phyloP scores from a whole-genome alignment of 306 rosid genomes.

The Luffa aegyptiaca region DNA sequence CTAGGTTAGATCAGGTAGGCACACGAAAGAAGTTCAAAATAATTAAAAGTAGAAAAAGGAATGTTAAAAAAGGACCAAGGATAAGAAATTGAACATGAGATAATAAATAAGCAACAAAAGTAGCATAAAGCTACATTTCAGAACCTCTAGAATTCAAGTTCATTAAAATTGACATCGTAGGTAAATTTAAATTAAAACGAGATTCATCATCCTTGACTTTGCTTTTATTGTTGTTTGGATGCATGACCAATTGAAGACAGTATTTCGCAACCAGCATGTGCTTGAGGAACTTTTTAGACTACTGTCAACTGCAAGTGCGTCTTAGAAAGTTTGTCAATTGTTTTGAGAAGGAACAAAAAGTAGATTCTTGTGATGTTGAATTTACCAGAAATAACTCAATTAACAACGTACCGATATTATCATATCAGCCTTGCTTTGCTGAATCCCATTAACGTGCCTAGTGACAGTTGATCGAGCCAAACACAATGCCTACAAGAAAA shows the following conservation, averaged over 20 bases:
- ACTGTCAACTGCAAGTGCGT: background rate
- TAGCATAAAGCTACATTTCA: background rate
- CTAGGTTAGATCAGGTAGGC: background rate
- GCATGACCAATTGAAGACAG: background rate
- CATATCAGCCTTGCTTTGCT: slow-evolving; percentile 56
- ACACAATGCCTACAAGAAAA: slow-evolving; percentile 62
- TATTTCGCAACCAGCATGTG: background rate
- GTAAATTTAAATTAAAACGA: background rate
- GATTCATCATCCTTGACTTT: background rate
- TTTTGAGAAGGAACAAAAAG: background rate
- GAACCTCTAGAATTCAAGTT: background rate
- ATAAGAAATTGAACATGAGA: background rate
- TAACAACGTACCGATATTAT: slow-evolving; percentile 58
- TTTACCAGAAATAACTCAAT: background rate
- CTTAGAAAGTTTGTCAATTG: background rate
- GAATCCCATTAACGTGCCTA: slow-evolving; percentile 55
- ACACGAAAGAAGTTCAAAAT: background rate
- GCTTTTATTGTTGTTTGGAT: background rate
- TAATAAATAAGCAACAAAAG: background rate
- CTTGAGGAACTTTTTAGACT: background rate
- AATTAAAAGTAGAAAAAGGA: background rate
- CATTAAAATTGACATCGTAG: background rate
- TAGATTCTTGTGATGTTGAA: background rate
- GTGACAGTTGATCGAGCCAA: slow-evolving; percentile 24
- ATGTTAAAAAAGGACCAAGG: background rate